Percentiles rank a stretch among this genome's conserved stretches.
Conservation (phyloP, 2,329 filamentous ascomycete species). For the Thelonectria olida region DNA sequence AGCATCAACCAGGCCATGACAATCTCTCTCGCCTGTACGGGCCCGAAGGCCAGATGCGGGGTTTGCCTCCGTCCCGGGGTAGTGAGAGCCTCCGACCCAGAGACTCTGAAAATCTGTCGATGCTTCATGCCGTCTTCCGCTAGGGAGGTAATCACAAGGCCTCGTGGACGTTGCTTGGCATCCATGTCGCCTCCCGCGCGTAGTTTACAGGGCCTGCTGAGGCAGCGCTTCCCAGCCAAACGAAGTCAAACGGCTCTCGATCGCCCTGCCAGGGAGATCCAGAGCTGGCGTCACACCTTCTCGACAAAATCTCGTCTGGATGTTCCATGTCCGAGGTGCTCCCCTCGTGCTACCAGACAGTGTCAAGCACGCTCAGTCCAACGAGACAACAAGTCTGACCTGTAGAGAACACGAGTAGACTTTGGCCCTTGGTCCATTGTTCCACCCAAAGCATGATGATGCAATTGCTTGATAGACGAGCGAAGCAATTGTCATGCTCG, state of each 20-base stretch:
- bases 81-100: conserved; percentile 11
- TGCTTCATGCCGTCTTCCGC: not conserved
- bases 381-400: conserved; percentile 12
- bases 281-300: conserved; percentile 28
- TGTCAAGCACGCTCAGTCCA: conserved; percentile 20
- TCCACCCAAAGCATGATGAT: conserved; percentile 32
- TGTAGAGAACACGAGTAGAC: conserved; percentile 10
- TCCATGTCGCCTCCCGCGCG: conserved; percentile 34
- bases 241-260: conserved; percentile 12
- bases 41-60: conserved; percentile 25
- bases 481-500: conserved; percentile 15
- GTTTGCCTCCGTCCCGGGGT: conserved; percentile 22
- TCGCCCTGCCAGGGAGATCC: conserved; percentile 13
- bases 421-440: conserved; percentile 24
- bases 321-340: conserved; percentile 29
- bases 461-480: conserved; percentile 23
- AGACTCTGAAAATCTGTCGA: not conserved
- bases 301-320: conserved; percentile 34
- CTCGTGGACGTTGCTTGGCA: conserved; percentile 33
- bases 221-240: conserved; percentile 27
- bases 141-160: conserved; percentile 29
- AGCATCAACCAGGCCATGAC: not conserved
- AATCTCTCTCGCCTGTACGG: conserved; percentile 20
- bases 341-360: conserved; percentile 27
- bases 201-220: too few species aligned